Conservation (phyloP, 192 early-diverging fungal genomes). For the Neocallimastix lanati region DNA sequence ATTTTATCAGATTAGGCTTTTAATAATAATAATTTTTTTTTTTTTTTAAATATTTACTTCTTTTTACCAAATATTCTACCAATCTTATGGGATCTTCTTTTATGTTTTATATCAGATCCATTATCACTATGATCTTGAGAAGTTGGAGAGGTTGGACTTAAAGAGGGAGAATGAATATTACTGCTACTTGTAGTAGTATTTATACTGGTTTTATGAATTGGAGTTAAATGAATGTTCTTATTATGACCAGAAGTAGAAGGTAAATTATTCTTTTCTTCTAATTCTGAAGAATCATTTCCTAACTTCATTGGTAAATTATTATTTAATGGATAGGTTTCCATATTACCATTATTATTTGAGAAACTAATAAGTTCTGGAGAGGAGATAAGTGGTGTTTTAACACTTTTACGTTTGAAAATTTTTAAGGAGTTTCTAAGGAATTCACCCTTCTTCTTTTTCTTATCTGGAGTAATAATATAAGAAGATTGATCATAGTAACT, state of each 20-base stretch:
- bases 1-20: too few relatives aligned
- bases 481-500: neutral
- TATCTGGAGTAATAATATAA: neutral
- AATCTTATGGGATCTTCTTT: too few relatives aligned
- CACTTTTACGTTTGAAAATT: neutral
- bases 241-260: neutral
- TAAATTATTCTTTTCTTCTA: neutral
- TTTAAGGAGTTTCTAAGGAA: neutral
- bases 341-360: neutral
- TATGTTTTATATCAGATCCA: too few relatives aligned
- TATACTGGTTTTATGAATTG: neutral
- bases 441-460: neutral
- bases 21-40: too few relatives aligned
- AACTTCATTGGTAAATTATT: neutral
- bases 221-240: neutral
- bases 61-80: too few relatives aligned
- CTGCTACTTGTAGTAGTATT: neutral
- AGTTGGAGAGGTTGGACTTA: neutral
- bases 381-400: neutral
- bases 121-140: too few relatives aligned
- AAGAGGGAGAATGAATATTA: neutral
- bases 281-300: neutral
- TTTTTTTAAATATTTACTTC: too few relatives aligned
- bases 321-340: neutral
- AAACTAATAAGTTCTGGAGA: neutral